phyloP scores from a whole-genome alignment of 257 asterid species.

The Mitragyna speciosa region DNA sequence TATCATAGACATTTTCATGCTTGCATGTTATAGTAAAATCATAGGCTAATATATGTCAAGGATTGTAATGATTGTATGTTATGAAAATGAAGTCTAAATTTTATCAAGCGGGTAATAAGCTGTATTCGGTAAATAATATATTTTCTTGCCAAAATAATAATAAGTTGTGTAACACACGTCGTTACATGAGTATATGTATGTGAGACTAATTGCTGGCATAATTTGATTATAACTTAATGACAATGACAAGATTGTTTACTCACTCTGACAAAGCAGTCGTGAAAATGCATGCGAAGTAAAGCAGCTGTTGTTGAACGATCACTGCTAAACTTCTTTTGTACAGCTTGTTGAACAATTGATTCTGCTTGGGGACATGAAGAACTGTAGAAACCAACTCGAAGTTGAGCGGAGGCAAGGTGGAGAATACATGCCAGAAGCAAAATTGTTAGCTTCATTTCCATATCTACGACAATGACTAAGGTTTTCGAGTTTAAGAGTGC shows the following conservation, averaged over 20 bases:
- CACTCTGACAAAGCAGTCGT: slow-evolving; percentile 78
- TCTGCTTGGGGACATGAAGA: slow-evolving; percentile 58
- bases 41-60: neutral
- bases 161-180: too few relatives aligned
- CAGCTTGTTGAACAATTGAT: slow-evolving; percentile 43
- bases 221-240: too few relatives aligned
- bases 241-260: neutral
- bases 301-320: slow-evolving; percentile 71
- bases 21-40: too few relatives aligned
- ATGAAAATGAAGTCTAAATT: too few relatives aligned
- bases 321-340: slow-evolving; percentile 38
- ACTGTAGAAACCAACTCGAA: slow-evolving; percentile 56
- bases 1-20: too few relatives aligned
- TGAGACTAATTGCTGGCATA: neutral
- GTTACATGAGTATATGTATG: neutral
- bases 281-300: slow-evolving; percentile 82
- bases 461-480: slow-evolving; percentile 23
- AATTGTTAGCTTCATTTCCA: slow-evolving; percentile 29
- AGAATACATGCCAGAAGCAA: slow-evolving; percentile 26
- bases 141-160: too few relatives aligned
- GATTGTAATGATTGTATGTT: too few relatives aligned
- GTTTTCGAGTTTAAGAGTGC: neutral
- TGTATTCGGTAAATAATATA: too few relatives aligned
- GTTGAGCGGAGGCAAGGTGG: slow-evolving; percentile 46
- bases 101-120: too few relatives aligned